A percentile compares a stretch with the other conserved stretches of the same genome.
These are phyloP conservation scores for Populus alba DNA, from an alignment of 345 rosid genomes.

Conservation along the genomic window DNA sequence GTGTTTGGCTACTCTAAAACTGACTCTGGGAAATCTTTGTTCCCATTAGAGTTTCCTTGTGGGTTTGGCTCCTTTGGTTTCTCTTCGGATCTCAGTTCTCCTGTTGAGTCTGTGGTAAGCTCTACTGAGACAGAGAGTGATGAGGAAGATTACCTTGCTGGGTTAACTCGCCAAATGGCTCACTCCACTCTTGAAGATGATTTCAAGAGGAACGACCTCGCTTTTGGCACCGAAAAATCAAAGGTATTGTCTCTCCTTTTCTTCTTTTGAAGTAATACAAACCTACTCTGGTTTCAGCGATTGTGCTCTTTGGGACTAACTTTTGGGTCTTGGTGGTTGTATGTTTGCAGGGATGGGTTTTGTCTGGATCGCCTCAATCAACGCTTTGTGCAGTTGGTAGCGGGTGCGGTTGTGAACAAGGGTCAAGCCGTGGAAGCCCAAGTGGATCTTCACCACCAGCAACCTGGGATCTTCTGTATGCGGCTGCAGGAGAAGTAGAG, in stretches of 20 bases:
- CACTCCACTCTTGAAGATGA: slow-evolving; percentile 41
- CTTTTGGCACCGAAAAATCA: slow-evolving; percentile 14
- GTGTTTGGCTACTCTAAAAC: slow-evolving; percentile 19
- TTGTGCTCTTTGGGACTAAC: neutral
- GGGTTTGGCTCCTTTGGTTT: slow-evolving; percentile 39
- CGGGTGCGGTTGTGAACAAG: slow-evolving; percentile 37
- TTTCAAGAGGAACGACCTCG: slow-evolving; percentile 17
- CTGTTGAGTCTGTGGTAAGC: slow-evolving; percentile 52
- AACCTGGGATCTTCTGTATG: slow-evolving; percentile 54
- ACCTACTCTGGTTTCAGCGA: no score
- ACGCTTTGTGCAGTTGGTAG: slow-evolving; percentile 38
- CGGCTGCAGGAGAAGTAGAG: slow-evolving; percentile 58
- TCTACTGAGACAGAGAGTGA: slow-evolving; percentile 60
- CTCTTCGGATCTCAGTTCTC: slow-evolving; percentile 50
- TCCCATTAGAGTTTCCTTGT: slow-evolving; percentile 56
- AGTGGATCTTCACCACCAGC: slow-evolving; percentile 47
- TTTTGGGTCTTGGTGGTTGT: neutral
- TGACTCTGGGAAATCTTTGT: slow-evolving; percentile 33
- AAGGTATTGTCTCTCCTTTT: slow-evolving; percentile 30
- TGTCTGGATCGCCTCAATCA: slow-evolving; percentile 62
- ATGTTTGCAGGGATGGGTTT: slow-evolving; percentile 29
- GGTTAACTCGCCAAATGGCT: slow-evolving; percentile 43
- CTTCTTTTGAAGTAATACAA: neutral
- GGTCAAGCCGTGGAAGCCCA: slow-evolving; percentile 34
- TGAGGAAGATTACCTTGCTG: slow-evolving; percentile 49